These are phyloP conservation scores for Hymenoscyphus fraxineus DNA, from an alignment of 2,329 filamentous ascomycete genomes.

Conservation along the genomic window DNA sequence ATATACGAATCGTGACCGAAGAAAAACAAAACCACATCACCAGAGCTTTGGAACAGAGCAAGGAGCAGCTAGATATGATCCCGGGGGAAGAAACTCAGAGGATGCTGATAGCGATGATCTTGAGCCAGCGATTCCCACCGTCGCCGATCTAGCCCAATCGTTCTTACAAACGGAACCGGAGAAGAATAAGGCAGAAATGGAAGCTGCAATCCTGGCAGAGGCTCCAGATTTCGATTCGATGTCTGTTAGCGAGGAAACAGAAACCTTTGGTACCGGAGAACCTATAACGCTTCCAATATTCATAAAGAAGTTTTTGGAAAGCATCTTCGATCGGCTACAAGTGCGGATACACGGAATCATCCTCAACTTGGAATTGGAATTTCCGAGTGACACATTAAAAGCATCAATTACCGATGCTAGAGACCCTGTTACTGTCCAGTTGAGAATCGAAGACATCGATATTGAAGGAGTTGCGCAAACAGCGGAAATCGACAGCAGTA, in stretches of 20 bases:
- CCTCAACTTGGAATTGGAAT: slow-evolving; percentile 61
- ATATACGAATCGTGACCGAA: slow-evolving; percentile 34
- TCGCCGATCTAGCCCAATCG: slow-evolving; percentile 70
- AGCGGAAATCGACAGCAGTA: slow-evolving; percentile 33
- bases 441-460: slow-evolving; percentile 61
- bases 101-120: slow-evolving; percentile 21
- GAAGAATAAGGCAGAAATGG: slow-evolving; percentile 62
- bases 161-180: slow-evolving; percentile 70
- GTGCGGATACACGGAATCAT: slow-evolving; percentile 62
- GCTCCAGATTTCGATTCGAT: slow-evolving; percentile 61
- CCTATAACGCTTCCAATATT: slow-evolving; percentile 66
- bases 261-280: slow-evolving; percentile 65
- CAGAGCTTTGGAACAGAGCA: background rate
- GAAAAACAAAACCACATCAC: slow-evolving; percentile 30
- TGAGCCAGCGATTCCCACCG: slow-evolving; percentile 56
- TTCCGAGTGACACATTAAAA: slow-evolving; percentile 44
- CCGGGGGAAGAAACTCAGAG: slow-evolving; percentile 13
- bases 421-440: slow-evolving; percentile 59
- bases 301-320: slow-evolving; percentile 68
- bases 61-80: slow-evolving; percentile 5
- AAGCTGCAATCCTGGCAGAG: slow-evolving; percentile 63
- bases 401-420: slow-evolving; percentile 40
- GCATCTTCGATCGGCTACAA: slow-evolving; percentile 68
- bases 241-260: slow-evolving; percentile 57
- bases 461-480: slow-evolving; percentile 60